Percentiles rank a stretch among this genome's conserved stretches.
phyloP scores from a whole-genome alignment of 2,329 filamentous ascomycete species.

The Colletotrichum musae region DNA sequence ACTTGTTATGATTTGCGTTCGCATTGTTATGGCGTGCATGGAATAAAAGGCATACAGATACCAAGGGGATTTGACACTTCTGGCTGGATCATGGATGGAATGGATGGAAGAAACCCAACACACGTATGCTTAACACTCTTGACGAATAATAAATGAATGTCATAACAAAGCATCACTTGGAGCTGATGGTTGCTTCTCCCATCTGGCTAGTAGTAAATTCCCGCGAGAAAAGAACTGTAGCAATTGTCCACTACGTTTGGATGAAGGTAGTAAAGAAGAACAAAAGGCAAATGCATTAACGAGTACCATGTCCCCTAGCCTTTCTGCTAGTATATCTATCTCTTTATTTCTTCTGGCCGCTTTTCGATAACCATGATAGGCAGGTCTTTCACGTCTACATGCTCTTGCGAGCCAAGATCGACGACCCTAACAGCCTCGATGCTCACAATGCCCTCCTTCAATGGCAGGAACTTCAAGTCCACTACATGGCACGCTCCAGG shows the following conservation, averaged over 20 bases:
- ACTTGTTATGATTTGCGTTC: conserved; percentile 52
- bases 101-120: conserved; percentile 5
- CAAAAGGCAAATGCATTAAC: not conserved
- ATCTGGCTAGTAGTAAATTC: conserved; percentile 15
- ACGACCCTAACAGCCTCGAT: conserved; percentile 81
- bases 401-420: conserved; percentile 81
- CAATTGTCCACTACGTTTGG: not conserved
- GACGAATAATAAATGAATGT: conserved; percentile 28
- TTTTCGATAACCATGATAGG: conserved; percentile 75
- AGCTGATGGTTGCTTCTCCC: conserved; percentile 8
- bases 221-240: not conserved
- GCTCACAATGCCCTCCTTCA: conserved; percentile 76
- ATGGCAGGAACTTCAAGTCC: conserved; percentile 79
- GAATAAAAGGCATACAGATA: conserved; percentile 30
- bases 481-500: conserved; percentile 81
- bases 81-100: conserved; percentile 12
- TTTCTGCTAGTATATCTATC: conserved; percentile 1
- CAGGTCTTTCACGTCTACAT: conserved; percentile 82
- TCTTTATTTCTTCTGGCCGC: conserved; percentile 35
- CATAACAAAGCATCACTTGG: conserved; percentile 30
- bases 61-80: conserved; percentile 28
- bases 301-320: not conserved
- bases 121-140: not conserved
- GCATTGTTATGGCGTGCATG: conserved; percentile 43
- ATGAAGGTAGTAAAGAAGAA: not conserved